These are phyloP conservation scores for Erodium chrysanthum DNA, from an alignment of 441 rosid species.

Conservation along the genomic window DNA sequence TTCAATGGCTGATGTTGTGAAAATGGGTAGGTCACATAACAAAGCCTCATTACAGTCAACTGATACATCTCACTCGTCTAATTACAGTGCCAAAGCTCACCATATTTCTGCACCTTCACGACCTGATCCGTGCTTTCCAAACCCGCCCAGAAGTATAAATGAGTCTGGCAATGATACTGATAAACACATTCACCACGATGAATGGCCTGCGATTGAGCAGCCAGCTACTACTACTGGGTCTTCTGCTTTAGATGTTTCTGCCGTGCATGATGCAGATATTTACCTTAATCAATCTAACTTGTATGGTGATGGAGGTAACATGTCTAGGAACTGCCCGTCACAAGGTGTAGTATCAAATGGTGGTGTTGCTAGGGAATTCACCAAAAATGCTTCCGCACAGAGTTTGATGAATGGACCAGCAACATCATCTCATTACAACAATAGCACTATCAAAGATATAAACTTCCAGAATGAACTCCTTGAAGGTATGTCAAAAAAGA, in stretches of 20 bases:
- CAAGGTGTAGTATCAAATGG: constrained; percentile 23
- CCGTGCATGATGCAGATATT: constrained; percentile 12
- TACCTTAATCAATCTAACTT: constrained; percentile 14
- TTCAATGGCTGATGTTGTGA: constrained; percentile 36
- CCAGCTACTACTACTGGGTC: constrained; percentile 16
- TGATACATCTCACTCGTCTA: constrained; percentile 18
- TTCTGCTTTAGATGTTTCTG: constrained; percentile 13
- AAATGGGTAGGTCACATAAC: constrained; percentile 24
- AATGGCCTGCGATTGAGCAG: constrained; percentile 26
- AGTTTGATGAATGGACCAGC: constrained; percentile 4
- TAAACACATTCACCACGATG: constrained; percentile 21
- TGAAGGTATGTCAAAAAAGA: too few relatives aligned
- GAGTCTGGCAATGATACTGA: constrained; percentile 11
- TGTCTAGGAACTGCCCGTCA: constrained; percentile 17
- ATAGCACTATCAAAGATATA: constrained; percentile 17
- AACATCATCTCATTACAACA: constrained; percentile 17
- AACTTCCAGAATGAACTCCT: constrained; percentile 9
- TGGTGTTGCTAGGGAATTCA: constrained; percentile 7
- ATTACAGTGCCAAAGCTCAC: constrained; percentile 16
- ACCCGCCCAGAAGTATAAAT: background rate
- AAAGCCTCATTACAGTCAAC: constrained; percentile 17
- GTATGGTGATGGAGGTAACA: constrained; percentile 16
- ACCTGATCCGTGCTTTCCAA: constrained; percentile 14
- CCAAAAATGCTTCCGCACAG: constrained; percentile 17
- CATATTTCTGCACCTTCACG: constrained; percentile 11